Base-by-base conservation (phyloP, 768 basidiomycete species). In the Collybia nuda region DNA sequence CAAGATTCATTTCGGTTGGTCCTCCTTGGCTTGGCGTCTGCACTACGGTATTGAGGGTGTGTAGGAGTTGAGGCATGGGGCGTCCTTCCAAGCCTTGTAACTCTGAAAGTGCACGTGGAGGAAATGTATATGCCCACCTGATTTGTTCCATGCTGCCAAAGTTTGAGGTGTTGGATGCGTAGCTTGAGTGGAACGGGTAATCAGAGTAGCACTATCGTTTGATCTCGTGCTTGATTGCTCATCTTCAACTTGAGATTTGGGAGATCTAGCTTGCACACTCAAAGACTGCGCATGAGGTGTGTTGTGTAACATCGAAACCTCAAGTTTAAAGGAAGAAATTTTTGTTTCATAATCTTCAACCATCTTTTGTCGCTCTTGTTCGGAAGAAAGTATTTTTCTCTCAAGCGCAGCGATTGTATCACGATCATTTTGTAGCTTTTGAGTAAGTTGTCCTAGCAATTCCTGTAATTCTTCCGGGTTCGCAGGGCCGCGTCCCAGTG, bases 351-450 rank as follows among this genome's bases (percentile, higher is more conserved):
- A 53, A 9, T 48, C 48, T 14, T 54, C 36, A 18, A 50, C 21
- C 21, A 59, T 32, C 8, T 50, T 45, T 6, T 44, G 36, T 28
- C 41, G 53, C 45, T 57, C 58, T 14, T 52, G 42, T 6, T 54
- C 47, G 9, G 51, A 49, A 15, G 46, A 11, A 21, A 45, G 28
- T 24, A 57, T 17, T 15, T 26, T 47, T 29, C 48, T 50, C 22
- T 55, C 39, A 18, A 55, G 56, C 28, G 52, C 53, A 14, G 21
- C 42, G n/a, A 59, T 54, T 19, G 40, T 54, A 43, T 59, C 53
- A 23, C 52, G 56, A 49, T 56, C 56, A 15, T 38, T 18, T 40
- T 55, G 58, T 9, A 57, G 48, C 40, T 43, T 52, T 15, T 43
- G 38, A 19, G 42, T 43, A 40, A 56, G 50, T 29, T 52, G 44